Percentiles rank a stretch among this genome's conserved stretches.
Conservation (phyloP, 1,139 yeast genomes). For the Taphrina wiesneri region DNA sequence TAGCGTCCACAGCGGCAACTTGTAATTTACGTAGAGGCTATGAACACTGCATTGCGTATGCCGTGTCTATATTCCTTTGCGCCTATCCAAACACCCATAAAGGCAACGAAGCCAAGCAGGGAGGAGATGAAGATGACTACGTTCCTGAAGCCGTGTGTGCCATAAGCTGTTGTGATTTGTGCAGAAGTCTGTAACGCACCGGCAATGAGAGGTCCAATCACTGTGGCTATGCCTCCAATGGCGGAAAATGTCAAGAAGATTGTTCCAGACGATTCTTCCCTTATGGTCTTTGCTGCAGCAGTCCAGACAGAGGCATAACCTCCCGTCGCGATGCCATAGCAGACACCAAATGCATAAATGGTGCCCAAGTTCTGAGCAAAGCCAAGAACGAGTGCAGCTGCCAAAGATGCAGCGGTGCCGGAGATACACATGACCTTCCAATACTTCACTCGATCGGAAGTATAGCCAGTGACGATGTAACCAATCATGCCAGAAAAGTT, state of each 20-base stretch:
- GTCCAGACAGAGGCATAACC: constrained; percentile 26
- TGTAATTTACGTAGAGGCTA: not conserved
- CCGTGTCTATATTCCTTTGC: not conserved
- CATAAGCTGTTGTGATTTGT: not conserved
- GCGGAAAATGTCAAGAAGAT: constrained; percentile 21
- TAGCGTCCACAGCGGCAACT: too few species aligned
- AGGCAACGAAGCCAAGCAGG: not conserved
- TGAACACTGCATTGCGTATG: not conserved
- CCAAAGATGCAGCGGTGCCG: constrained; percentile 8
- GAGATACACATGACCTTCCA: constrained; percentile 21
- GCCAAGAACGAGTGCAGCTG: constrained; percentile 18
- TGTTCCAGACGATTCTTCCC: constrained; percentile 21
- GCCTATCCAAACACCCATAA: not conserved
- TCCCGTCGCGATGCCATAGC: constrained; percentile 17
- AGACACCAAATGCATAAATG: constrained; percentile 7
- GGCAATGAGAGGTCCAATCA: constrained; percentile 20
- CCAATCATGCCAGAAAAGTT: constrained; percentile 17
- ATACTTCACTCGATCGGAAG: constrained; percentile 11
- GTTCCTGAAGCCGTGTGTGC: constrained; percentile 12
- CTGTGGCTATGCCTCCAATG: constrained; percentile 15
- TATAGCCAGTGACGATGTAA: constrained; percentile 15
- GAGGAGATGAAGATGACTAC: constrained; percentile 5
- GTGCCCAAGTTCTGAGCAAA: constrained; percentile 16
- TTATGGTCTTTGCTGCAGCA: constrained; percentile 11
- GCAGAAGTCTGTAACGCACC: constrained; percentile 15